phyloP scores from a whole-genome alignment of 1,284 basidiomycete species.

The Meira miltonrushii region DNA sequence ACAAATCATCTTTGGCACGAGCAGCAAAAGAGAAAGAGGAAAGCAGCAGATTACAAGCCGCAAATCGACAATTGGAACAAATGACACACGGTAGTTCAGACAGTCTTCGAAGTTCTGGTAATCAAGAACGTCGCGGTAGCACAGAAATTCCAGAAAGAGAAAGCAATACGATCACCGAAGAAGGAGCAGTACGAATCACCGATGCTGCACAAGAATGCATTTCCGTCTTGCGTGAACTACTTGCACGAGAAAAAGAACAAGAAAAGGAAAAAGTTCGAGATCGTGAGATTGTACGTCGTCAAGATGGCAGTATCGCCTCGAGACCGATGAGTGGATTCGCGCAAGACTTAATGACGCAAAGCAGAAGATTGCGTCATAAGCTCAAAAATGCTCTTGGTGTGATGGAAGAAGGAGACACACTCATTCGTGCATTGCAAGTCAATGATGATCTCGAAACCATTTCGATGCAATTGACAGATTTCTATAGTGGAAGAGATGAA shows the following conservation, averaged over 20 bases:
- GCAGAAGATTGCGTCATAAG: slow-evolving; percentile 17
- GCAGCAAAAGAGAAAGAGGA: slow-evolving; percentile 41
- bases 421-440: slow-evolving; percentile 20
- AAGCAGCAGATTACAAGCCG: slow-evolving; percentile 22
- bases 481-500: slow-evolving; percentile 16
- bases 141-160: slow-evolving; percentile 3
- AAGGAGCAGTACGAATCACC: slow-evolving; percentile 18
- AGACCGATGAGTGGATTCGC: slow-evolving; percentile 21
- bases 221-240: slow-evolving; percentile 26
- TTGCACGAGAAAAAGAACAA: slow-evolving; percentile 27
- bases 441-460: slow-evolving; percentile 36
- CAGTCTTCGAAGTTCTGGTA: neutral
- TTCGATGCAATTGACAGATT: slow-evolving; percentile 20
- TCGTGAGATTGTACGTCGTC: neutral
- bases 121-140: neutral
- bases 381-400: slow-evolving; percentile 11
- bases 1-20: slow-evolving; percentile 37
- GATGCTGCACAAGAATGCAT: slow-evolving; percentile 24
- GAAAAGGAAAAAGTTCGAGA: slow-evolving; percentile 20
- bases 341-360: slow-evolving; percentile 31
- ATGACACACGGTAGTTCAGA: slow-evolving; percentile 17
- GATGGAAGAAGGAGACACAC: slow-evolving; percentile 16
- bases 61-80: slow-evolving; percentile 19
- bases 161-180: too few species aligned
- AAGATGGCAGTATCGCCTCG: slow-evolving; percentile 4